phyloP scores from a whole-genome alignment of 2,329 filamentous ascomycete genomes.

The Trichoderma sp. region DNA sequence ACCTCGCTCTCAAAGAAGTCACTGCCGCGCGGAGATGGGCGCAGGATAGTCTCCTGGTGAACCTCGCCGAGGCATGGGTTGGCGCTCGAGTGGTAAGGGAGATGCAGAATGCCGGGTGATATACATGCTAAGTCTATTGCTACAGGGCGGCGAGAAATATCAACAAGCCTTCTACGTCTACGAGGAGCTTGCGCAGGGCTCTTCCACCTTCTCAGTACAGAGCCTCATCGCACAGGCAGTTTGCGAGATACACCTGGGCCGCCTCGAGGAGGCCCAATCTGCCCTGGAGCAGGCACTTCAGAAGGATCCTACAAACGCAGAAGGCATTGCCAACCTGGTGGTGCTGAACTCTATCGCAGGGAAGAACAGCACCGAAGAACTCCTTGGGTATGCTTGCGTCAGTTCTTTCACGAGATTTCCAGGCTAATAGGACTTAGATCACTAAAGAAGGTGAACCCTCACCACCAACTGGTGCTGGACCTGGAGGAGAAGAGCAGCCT shows the following conservation, averaged over 20 bases:
- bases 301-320: constrained; percentile 69
- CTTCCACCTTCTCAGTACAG: constrained; percentile 74
- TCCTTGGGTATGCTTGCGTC: constrained; percentile 57
- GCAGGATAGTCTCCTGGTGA: constrained; percentile 90
- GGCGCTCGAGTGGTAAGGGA: constrained; percentile 74
- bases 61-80: constrained; percentile 94
- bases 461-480: constrained; percentile 73
- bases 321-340: constrained; percentile 79
- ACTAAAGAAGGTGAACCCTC: constrained; percentile 60
- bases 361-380: constrained; percentile 63
- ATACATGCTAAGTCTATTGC: constrained; percentile 35
- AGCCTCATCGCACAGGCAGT: constrained; percentile 86
- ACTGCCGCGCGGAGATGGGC: constrained; percentile 86
- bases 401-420: neutral
- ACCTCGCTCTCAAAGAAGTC: constrained; percentile 89
- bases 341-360: constrained; percentile 79
- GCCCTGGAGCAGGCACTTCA: constrained; percentile 79
- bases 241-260: constrained; percentile 85
- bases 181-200: constrained; percentile 89
- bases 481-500: constrained; percentile 81
- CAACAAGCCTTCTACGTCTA: constrained; percentile 97
- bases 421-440: constrained; percentile 47
- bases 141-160: constrained; percentile 88
- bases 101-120: neutral
- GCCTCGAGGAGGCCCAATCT: constrained; percentile 84